These are phyloP conservation scores for Euclidium syriacum DNA, from an alignment of 345 rosid genomes.

Conservation along the genomic window DNA sequence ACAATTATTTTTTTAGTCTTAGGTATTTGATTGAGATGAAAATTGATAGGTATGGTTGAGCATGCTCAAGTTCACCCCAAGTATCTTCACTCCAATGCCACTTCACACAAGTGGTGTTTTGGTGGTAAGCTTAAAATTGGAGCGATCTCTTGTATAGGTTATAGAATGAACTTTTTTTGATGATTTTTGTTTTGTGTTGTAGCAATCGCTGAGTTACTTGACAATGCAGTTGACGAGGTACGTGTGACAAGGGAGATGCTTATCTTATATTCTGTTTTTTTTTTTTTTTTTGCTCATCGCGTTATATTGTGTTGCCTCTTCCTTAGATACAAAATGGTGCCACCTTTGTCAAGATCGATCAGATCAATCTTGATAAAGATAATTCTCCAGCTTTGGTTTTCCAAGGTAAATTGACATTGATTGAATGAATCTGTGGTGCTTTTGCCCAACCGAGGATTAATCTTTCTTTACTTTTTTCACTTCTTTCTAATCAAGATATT, in stretches of 20 bases:
- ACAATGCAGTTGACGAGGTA: constrained; percentile 97
- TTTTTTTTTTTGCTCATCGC: neutral
- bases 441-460: neutral
- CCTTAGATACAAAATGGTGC: constrained; percentile 79
- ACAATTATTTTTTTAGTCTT: neutral
- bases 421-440: neutral
- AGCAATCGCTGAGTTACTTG: constrained; percentile 97
- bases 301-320: constrained; percentile 12
- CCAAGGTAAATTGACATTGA: constrained; percentile 45
- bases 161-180: neutral
- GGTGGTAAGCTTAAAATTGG: constrained; percentile 74
- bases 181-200: constrained; percentile 30
- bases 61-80: constrained; percentile 94
- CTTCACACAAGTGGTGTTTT: constrained; percentile 99
- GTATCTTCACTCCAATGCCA: constrained; percentile 97
- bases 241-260: neutral
- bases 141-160: too few species aligned
- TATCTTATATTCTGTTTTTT: too few species aligned
- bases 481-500: too few species aligned
- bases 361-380: constrained; percentile 60
- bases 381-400: constrained; percentile 79
- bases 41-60: constrained; percentile 52
- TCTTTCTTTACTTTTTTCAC: neutral
- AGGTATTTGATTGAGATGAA: neutral
- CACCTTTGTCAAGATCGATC: constrained; percentile 81